Conservation (phyloP, 2,329 filamentous ascomycete genomes). For the Exophiala sideris region DNA sequence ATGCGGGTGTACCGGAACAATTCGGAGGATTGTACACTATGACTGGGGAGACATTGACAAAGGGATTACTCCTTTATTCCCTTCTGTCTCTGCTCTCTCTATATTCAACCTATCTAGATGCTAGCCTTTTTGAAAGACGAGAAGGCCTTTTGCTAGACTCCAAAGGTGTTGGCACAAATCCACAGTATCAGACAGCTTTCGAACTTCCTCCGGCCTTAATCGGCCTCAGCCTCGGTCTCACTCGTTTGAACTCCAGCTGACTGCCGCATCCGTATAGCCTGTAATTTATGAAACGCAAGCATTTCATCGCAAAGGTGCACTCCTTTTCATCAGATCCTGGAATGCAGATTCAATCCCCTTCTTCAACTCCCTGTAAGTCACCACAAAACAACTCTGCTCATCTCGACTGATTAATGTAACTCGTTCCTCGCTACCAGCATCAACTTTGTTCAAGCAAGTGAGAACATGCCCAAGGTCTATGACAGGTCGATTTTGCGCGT, state of each 20-base stretch:
- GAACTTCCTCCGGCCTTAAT: background rate
- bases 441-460: constrained; percentile 82
- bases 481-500: constrained; percentile 75
- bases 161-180: background rate
- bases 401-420: constrained; percentile 83
- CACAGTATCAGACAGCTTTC: background rate
- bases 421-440: constrained; percentile 83
- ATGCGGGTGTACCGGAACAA: background rate
- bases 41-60: background rate
- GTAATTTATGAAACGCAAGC: background rate
- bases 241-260: background rate
- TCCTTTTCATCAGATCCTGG: constrained; percentile 50
- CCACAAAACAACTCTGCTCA: constrained; percentile 81
- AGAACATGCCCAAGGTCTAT: constrained; percentile 86
- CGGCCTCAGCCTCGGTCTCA: no score
- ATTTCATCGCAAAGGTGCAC: constrained; percentile 11
- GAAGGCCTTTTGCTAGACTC: background rate
- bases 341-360: constrained; percentile 60
- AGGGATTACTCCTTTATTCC: constrained; percentile 12
- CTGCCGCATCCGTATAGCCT: background rate
- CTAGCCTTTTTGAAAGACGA: background rate
- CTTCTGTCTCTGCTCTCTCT: background rate
- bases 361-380: constrained; percentile 87
- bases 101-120: constrained; percentile 7
- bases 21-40: background rate